Evolutionary conservation across 441 rosid species (phyloP), one percentile per base, ranked within the genome.

Genomic region (Breynia disticha): DNA sequence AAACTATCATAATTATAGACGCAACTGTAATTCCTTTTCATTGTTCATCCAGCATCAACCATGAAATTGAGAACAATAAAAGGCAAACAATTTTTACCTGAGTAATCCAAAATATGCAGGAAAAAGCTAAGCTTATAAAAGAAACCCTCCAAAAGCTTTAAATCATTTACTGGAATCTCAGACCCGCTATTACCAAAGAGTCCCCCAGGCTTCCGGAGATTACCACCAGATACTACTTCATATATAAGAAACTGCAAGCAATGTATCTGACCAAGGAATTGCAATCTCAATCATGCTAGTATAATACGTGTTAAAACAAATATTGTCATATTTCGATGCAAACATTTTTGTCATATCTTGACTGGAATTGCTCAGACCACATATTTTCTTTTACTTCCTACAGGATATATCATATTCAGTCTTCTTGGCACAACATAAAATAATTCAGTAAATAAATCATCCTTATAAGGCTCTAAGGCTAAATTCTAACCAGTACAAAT

Each of bases 201-300:
- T 9, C 99, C 99, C 58, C 97, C 99, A 24, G 97, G 96, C 71
- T 84, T 90, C 78, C 99, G 80, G 56, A 90, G 90, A 83, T 94
- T 90, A 54, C 99, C 99, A 60, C 99, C 99, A 73, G 99, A 94
- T 7, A 94, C 97, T 62, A 90, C 95, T 76, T 94, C 99, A 69
- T 90, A 94, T 55, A 94, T 94, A 60, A 94, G 69, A 76, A 90
- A 94, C 66, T 94, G 99, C 82, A 94, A 79, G 72, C 97, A 94
- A 67, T 90, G 97, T 53, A 90, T 90, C 99, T 94, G 77, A 64
- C 71, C 44, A 58, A 63, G 56, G 61, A 57, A 75, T 9, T 39
- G 15, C 43, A 39, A 39, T 39, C 43, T 39, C 43, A 39, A 39
- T 39, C 43, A 10, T 39, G 43, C 15, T 8, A 39, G 43, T 39